Conservation (phyloP, 805 yeast species). For the Yamadazyma philogaea region DNA sequence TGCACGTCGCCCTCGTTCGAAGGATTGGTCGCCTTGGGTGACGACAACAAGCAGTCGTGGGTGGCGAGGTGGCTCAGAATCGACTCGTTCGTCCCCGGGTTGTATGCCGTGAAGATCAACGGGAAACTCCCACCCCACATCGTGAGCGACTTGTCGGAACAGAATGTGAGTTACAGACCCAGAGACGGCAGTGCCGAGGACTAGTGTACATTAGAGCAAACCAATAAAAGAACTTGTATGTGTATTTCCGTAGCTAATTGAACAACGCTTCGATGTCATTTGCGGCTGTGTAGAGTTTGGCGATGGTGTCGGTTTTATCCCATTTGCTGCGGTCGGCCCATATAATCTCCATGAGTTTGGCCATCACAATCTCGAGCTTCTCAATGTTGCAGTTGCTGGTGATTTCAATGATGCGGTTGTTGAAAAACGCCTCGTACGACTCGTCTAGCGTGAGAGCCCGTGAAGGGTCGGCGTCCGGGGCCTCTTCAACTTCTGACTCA, state of each 20-base stretch:
- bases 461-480: slow-evolving; percentile 2
- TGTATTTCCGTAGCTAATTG: slow-evolving; percentile 3
- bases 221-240: neutral
- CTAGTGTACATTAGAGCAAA: slow-evolving; percentile 21
- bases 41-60: slow-evolving; percentile 80
- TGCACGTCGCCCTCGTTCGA: slow-evolving; percentile 96
- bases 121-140: slow-evolving; percentile 91
- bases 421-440: slow-evolving; percentile 21
- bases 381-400: slow-evolving; percentile 37
- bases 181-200: slow-evolving; percentile 87
- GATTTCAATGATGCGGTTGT: slow-evolving; percentile 22
- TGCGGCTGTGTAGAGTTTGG: slow-evolving; percentile 25
- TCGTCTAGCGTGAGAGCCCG: slow-evolving; percentile 5
- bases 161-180: slow-evolving; percentile 85
- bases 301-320: slow-evolving; percentile 41
- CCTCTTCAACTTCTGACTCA: slow-evolving; percentile 36
- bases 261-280: slow-evolving; percentile 12
- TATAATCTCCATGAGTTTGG: slow-evolving; percentile 64
- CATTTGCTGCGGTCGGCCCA: slow-evolving; percentile 62
- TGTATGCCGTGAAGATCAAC: slow-evolving; percentile 89
- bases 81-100: slow-evolving; percentile 81
- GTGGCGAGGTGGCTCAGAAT: slow-evolving; percentile 94
- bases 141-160: slow-evolving; percentile 64
- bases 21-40: slow-evolving; percentile 88
- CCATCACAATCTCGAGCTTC: slow-evolving; percentile 44